These are phyloP conservation scores for Phytophthora citrophthora DNA, from an alignment of 352 stramenopile genomes.

Conservation along the genomic window DNA sequence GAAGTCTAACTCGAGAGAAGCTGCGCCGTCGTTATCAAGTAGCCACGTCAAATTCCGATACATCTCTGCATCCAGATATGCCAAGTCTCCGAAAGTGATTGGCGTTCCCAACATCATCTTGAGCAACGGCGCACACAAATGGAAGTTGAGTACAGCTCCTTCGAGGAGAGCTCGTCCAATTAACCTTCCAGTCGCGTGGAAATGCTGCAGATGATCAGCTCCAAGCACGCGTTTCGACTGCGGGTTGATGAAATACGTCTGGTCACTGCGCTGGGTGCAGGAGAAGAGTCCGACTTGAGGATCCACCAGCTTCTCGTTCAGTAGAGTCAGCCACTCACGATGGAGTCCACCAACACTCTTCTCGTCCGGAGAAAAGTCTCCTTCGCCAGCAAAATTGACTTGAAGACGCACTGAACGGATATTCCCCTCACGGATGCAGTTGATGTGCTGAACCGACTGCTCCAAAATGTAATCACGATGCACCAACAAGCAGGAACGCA, in stretches of 20 bases:
- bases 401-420: constrained; percentile 55
- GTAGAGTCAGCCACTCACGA: constrained; percentile 82
- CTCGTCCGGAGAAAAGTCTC: constrained; percentile 42
- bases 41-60: constrained; percentile 71
- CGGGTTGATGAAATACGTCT: constrained; percentile 70
- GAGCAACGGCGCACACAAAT: constrained; percentile 95
- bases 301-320: constrained; percentile 62
- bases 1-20: constrained; percentile 64
- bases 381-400: constrained; percentile 69
- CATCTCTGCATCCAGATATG: constrained; percentile 72
- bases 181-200: constrained; percentile 55
- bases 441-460: constrained; percentile 63
- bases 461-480: constrained; percentile 53
- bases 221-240: constrained; percentile 56
- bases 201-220: constrained; percentile 67
- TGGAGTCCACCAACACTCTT: constrained; percentile 58
- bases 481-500: constrained; percentile 27
- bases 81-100: constrained; percentile 94
- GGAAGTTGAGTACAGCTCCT: constrained; percentile 92
- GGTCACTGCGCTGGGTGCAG: constrained; percentile 58
- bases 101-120: constrained; percentile 97
- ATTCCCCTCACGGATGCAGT: constrained; percentile 39
- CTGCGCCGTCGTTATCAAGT: constrained; percentile 58
- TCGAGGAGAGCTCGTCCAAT: constrained; percentile 81
- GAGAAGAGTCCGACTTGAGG: constrained; percentile 59